Conservation (phyloP, 805 yeast species). For the Cyberlindnera nakhonratchasimensis region DNA sequence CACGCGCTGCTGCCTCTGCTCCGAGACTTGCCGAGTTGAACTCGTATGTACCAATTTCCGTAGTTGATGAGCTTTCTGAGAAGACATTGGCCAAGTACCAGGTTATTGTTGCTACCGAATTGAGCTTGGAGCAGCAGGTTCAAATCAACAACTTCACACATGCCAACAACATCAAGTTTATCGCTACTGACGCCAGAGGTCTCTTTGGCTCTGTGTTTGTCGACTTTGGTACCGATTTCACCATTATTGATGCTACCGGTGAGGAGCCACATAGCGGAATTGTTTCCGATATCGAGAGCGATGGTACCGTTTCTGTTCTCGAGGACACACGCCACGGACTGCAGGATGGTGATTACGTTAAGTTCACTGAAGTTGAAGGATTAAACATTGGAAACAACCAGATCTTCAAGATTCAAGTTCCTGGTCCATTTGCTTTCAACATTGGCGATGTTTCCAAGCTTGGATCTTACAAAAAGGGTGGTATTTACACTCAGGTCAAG, state of each 20-base stretch:
- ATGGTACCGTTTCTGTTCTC: constrained; percentile 91
- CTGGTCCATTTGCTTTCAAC: constrained; percentile 93
- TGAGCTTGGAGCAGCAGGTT: constrained; percentile 69
- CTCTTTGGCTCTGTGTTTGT: constrained; percentile 85
- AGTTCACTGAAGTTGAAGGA: constrained; percentile 83
- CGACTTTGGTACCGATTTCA: constrained; percentile 82
- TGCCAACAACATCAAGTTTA: constrained; percentile 67
- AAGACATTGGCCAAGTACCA: constrained; percentile 57
- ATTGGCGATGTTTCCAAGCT: constrained; percentile 52
- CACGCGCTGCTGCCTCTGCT: constrained; percentile 71
- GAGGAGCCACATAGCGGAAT: constrained; percentile 89
- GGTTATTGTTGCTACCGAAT: constrained; percentile 81
- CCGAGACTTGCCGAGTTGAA: constrained; percentile 76
- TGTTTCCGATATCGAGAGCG: constrained; percentile 79
- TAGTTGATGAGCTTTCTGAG: constrained; percentile 53
- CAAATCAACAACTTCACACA: constrained; percentile 76
- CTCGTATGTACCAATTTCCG: constrained; percentile 82
- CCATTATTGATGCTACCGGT: constrained; percentile 82
- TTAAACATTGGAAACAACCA: constrained; percentile 72
- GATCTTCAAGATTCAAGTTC: constrained; percentile 72
- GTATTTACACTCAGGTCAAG: constrained; percentile 89
- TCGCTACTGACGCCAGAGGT: constrained; percentile 81
- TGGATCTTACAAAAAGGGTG: constrained; percentile 76
- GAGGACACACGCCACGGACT: constrained; percentile 92
- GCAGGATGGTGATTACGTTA: constrained; percentile 88